These are phyloP conservation scores for Cyclotella choctawhatcheeana DNA, from an alignment of 108 stramenopile species.

Conservation along the genomic window DNA sequence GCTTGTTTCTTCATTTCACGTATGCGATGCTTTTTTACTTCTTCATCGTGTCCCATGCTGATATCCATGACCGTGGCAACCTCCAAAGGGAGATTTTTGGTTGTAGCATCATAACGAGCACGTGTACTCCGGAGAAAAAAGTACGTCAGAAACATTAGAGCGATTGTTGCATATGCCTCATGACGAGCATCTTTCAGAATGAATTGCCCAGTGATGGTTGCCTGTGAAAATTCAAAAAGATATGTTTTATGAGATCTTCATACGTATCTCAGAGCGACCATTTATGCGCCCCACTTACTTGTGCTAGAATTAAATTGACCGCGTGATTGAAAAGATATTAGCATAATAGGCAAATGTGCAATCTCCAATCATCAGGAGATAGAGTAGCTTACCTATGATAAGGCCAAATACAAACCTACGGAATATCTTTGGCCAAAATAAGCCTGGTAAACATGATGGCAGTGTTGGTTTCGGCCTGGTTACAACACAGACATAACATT, in stretches of 20 bases:
- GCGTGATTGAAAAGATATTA: too few relatives aligned
- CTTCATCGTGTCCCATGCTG: conserved; percentile 73
- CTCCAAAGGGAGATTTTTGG: conserved; percentile 83
- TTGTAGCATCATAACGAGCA: conserved; percentile 87
- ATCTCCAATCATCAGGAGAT: too few relatives aligned
- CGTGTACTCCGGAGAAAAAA: conserved; percentile 82
- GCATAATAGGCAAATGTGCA: too few relatives aligned
- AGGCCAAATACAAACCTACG: conserved; percentile 90
- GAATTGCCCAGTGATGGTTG: conserved; percentile 91
- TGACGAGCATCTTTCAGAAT: conserved; percentile 88
- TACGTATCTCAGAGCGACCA: too few relatives aligned
- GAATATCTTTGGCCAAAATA: conserved; percentile 94
- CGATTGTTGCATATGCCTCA: conserved; percentile 89
- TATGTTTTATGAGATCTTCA: too few relatives aligned
- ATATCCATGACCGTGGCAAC: conserved; percentile 94
- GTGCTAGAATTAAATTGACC: too few relatives aligned
- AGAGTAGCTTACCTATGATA: too few relatives aligned
- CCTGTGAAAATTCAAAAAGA: too few relatives aligned
- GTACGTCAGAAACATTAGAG: conserved; percentile 88
- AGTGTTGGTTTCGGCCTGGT: neutral
- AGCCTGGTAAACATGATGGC: conserved; percentile 16
- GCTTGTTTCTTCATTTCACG: conserved; percentile 28
- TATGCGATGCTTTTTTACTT: conserved; percentile 37
- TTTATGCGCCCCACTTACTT: too few relatives aligned
- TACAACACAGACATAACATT: neutral